phyloP scores from a whole-genome alignment of 2,329 filamentous ascomycete species.

The Epichloe gansuensis region DNA sequence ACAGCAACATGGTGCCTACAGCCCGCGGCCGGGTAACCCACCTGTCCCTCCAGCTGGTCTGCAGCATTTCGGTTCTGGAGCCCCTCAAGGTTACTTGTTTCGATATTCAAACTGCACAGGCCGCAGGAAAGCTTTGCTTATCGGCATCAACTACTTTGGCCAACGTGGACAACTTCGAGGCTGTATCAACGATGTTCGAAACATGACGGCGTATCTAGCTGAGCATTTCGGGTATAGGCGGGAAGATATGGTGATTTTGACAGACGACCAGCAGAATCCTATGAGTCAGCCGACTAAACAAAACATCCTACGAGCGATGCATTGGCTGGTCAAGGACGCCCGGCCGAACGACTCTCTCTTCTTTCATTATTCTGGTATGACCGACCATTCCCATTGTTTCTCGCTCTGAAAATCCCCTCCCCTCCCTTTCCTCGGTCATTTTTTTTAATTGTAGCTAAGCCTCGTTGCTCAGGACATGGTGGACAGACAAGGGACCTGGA shows the following conservation, averaged over 20 bases:
- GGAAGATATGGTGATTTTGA: slow-evolving; percentile 94
- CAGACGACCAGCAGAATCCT: slow-evolving; percentile 91
- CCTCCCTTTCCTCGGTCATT: background rate
- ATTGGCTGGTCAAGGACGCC: slow-evolving; percentile 93
- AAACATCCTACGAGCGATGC: slow-evolving; percentile 92
- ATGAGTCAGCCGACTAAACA: slow-evolving; percentile 96
- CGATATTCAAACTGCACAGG: slow-evolving; percentile 89
- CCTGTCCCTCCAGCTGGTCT: slow-evolving; percentile 52
- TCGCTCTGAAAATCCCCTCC: background rate
- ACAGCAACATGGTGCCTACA: slow-evolving; percentile 8
- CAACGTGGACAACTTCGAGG: slow-evolving; percentile 82
- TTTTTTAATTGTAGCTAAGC: background rate
- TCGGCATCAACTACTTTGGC: slow-evolving; percentile 94
- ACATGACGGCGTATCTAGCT: slow-evolving; percentile 86
- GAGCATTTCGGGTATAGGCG: slow-evolving; percentile 84
- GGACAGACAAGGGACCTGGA: slow-evolving; percentile 71
- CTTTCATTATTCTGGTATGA: slow-evolving; percentile 82
- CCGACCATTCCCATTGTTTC: background rate
- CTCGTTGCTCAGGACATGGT: slow-evolving; percentile 45
- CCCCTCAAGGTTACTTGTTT: slow-evolving; percentile 68
- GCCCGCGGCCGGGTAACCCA: slow-evolving; percentile 26
- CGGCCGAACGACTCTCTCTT: slow-evolving; percentile 87
- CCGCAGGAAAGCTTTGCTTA: slow-evolving; percentile 73
- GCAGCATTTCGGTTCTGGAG: slow-evolving; percentile 67
- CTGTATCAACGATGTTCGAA: slow-evolving; percentile 95